Percentiles rank a stretch among this genome's conserved stretches.
phyloP scores from a whole-genome alignment of 108 stramenopile species.

The Stephanodiscus triporus region DNA sequence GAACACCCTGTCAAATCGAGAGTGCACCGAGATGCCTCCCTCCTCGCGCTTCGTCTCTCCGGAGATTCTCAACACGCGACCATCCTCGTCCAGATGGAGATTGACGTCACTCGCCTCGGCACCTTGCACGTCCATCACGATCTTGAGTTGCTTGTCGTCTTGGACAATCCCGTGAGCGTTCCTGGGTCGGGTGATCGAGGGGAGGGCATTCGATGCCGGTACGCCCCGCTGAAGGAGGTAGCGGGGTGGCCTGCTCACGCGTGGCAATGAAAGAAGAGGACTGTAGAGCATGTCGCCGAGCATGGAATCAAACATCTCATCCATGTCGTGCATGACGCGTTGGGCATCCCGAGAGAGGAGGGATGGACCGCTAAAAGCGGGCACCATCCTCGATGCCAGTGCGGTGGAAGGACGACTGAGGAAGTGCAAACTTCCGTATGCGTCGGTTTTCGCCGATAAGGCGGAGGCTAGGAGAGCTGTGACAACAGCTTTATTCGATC shows the following conservation, averaged over 20 bases:
- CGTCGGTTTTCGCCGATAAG: constrained; percentile 11
- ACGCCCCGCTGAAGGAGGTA: constrained; percentile 14
- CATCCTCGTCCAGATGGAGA: constrained; percentile 40
- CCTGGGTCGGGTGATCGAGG: constrained; percentile 1
- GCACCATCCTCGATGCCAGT: constrained; percentile 14
- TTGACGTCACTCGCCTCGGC: constrained; percentile 41
- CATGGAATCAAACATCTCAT: constrained; percentile 30
- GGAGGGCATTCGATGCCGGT: constrained; percentile 10
- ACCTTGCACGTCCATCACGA: constrained; percentile 32
- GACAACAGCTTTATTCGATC: not conserved
- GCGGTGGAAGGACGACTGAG: constrained; percentile 18
- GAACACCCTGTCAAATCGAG: constrained; percentile 42
- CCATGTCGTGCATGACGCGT: constrained; percentile 36
- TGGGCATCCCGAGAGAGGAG: constrained; percentile 20
- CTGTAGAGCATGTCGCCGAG: constrained; percentile 38
- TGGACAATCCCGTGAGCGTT: constrained; percentile 39
- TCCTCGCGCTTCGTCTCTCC: constrained; percentile 44
- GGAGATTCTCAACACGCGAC: constrained; percentile 40
- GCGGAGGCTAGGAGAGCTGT: constrained; percentile 14
- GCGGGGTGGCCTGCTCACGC: constrained; percentile 17
- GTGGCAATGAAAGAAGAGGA: constrained; percentile 13
- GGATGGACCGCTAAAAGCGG: constrained; percentile 10
- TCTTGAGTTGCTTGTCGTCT: constrained; percentile 50
- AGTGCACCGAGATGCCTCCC: constrained; percentile 34
- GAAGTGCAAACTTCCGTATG: constrained; percentile 25